These are phyloP conservation scores for Platanthera guangdongensis DNA, from an alignment of 106 monocot species.

Conservation along the genomic window DNA sequence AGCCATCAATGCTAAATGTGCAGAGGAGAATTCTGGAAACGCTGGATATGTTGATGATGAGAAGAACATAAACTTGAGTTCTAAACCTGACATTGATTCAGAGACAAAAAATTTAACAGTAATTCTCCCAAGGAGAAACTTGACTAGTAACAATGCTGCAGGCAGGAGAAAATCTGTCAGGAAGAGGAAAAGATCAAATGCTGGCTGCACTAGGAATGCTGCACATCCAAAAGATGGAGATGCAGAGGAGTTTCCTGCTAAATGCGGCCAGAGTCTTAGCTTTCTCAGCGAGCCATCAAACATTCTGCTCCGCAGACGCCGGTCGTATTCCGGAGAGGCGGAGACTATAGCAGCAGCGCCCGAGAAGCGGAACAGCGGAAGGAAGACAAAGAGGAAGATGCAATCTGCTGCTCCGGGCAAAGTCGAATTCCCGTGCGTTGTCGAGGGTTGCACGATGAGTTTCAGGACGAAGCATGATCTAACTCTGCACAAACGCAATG, in stretches of 20 bases:
- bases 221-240: background rate
- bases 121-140: constrained; percentile 9
- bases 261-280: background rate
- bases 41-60: constrained; percentile 8
- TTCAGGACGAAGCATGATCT: constrained; percentile 68
- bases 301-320: background rate
- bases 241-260: background rate
- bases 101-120: constrained; percentile 8
- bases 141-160: background rate
- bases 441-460: constrained; percentile 80
- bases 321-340: background rate
- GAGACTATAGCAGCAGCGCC: background rate
- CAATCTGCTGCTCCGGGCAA: background rate
- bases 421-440: constrained; percentile 34
- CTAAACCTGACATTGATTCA: constrained; percentile 8
- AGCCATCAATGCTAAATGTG: background rate
- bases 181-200: constrained; percentile 5
- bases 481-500: constrained; percentile 63
- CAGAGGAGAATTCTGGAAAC: background rate
- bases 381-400: constrained; percentile 24
- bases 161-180: background rate
- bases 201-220: background rate
- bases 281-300: background rate
- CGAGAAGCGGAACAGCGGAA: constrained; percentile 7
- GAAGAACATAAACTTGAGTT: background rate